These are phyloP conservation scores for Candida ulmi DNA, from an alignment of 805 yeast species.

Conservation along the genomic window DNA sequence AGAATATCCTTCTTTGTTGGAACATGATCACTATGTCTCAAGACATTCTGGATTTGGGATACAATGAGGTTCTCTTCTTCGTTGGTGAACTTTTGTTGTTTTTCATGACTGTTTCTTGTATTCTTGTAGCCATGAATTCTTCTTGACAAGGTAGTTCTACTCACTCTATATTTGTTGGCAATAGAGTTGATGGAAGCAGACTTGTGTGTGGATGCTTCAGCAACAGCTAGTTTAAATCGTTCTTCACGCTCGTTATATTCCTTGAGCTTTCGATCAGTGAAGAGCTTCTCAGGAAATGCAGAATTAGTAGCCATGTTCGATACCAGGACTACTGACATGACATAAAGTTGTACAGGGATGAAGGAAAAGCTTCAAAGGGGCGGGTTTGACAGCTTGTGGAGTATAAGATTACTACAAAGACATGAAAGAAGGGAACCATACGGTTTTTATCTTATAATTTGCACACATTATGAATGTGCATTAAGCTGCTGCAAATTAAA, in stretches of 20 bases:
- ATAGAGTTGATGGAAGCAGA: conserved; percentile 24
- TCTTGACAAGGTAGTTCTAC: conserved; percentile 23
- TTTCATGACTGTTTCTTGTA: conserved; percentile 24
- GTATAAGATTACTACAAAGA: too few relatives aligned
- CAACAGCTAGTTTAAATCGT: conserved; percentile 22
- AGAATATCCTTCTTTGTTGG: conserved; percentile 23
- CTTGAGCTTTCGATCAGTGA: conserved; percentile 23
- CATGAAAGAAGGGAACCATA: too few relatives aligned
- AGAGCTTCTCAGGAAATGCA: conserved; percentile 9
- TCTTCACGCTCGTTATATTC: conserved; percentile 25
- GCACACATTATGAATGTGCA: too few relatives aligned
- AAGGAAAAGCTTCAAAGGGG: too few relatives aligned
- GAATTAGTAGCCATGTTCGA: not conserved
- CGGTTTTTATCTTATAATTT: too few relatives aligned
- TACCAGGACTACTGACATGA: not conserved
- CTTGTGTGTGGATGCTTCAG: conserved; percentile 21
- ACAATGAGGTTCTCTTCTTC: conserved; percentile 22
- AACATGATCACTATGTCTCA: conserved; percentile 16
- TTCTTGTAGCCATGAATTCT: conserved; percentile 25
- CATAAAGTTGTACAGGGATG: too few relatives aligned
- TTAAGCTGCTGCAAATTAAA: too few relatives aligned
- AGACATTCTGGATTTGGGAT: conserved; percentile 13
- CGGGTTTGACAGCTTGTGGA: too few relatives aligned
- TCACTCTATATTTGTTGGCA: conserved; percentile 23
- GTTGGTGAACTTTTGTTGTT: conserved; percentile 25